Evolutionary conservation across 306 rosid species (phyloP).

Genomic region (Fagus crenata): DNA sequence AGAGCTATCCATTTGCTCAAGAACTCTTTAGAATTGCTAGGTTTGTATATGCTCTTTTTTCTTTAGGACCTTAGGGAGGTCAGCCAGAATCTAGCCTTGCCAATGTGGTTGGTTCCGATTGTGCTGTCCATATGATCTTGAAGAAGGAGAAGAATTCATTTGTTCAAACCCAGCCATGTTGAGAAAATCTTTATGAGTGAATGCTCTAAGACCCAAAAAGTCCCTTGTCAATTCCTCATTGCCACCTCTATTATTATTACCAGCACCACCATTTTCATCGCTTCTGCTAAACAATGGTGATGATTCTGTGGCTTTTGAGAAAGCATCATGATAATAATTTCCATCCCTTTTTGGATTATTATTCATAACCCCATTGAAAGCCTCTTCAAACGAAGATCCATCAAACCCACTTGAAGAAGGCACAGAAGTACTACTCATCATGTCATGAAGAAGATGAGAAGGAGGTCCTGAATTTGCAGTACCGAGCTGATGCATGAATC

Average conservation of each 20-base stretch:
- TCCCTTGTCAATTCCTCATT: constrained; percentile 62
- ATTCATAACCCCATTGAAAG: constrained; percentile 33
- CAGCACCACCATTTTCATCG: background rate
- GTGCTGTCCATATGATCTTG: constrained; percentile 34
- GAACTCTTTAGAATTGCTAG: background rate
- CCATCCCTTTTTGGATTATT: constrained; percentile 10
- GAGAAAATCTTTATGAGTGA: constrained; percentile 45
- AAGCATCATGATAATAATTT: constrained; percentile 17
- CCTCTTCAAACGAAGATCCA: constrained; percentile 37
- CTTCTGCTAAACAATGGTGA: background rate
- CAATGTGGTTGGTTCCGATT: constrained; percentile 50
- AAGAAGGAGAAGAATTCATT: constrained; percentile 32
- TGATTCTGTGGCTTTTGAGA: constrained; percentile 25
- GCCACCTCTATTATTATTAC: background rate
- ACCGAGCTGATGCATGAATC: constrained; percentile 21
- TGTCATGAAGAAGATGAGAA: constrained; percentile 44
- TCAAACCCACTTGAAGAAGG: constrained; percentile 28
- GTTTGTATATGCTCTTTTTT: background rate
- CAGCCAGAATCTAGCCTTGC: constrained; percentile 37
- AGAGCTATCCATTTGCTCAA: background rate
- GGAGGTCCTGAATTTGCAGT: background rate
- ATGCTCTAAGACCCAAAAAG: constrained; percentile 61
- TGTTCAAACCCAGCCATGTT: constrained; percentile 46
- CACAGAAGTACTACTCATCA: constrained; percentile 38
- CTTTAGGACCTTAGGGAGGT: background rate